These are phyloP conservation scores for Cryptococcus hybrid DNA, from an alignment of 1,284 basidiomycete genomes.

Conservation along the genomic window DNA sequence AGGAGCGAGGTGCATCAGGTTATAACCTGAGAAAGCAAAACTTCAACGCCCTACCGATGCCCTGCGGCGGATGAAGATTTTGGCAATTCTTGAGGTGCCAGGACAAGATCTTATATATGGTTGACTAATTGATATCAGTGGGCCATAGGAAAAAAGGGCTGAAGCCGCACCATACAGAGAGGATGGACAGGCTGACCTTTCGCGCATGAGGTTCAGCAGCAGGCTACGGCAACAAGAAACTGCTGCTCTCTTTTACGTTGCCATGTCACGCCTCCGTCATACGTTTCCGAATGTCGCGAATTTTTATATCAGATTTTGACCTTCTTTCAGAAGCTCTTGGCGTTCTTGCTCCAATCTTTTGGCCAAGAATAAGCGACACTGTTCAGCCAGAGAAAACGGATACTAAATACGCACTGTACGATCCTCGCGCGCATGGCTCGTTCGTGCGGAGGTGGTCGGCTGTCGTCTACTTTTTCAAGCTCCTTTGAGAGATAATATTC, in stretches of 20 bases:
- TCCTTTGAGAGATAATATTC: conserved; percentile 32
- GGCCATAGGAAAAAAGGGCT: no score
- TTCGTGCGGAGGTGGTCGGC: conserved; percentile 16
- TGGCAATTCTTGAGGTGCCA: no score
- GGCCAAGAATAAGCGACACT: neutral
- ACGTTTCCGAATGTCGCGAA: conserved; percentile 17
- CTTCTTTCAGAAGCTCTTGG: conserved; percentile 28
- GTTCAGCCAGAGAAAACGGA: neutral
- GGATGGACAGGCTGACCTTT: no score
- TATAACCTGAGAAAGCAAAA: no score
- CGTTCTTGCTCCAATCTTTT: conserved; percentile 34
- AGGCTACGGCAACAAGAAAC: neutral
- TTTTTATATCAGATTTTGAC: conserved; percentile 25
- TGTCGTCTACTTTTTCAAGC: conserved; percentile 10
- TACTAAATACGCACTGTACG: conserved; percentile 24
- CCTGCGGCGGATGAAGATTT: no score
- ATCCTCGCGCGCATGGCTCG: conserved; percentile 29
- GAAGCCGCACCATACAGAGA: no score
- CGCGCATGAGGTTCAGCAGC: no score
- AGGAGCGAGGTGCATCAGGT: no score
- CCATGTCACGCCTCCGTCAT: conserved; percentile 1
- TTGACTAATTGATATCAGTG: no score
- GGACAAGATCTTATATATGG: no score
- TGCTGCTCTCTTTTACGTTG: neutral
- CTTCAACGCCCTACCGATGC: no score